phyloP scores from a whole-genome alignment of 1,284 basidiomycete genomes.

The Boletus semigastroideus region DNA sequence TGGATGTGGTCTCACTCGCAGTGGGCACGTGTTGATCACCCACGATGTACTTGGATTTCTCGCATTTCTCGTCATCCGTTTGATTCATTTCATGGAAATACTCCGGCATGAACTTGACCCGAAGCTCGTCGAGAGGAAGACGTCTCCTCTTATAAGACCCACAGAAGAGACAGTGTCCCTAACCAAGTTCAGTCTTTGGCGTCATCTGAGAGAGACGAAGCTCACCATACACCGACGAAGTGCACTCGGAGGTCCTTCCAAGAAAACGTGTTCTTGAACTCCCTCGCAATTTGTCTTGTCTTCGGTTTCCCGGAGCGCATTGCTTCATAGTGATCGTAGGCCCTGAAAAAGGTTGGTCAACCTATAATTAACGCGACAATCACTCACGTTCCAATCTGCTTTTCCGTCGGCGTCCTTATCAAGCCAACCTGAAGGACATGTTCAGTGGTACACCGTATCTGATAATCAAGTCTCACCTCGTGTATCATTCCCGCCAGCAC shows the following conservation, averaged over 20 bases:
- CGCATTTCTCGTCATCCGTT: conserved; percentile 6
- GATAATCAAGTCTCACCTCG: conserved; percentile 22
- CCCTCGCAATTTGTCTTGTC: conserved; percentile 16
- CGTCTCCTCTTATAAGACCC: conserved; percentile 22
- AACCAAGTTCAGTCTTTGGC: neutral
- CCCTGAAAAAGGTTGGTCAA: conserved; percentile 26
- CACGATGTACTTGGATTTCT: neutral
- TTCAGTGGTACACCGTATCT: neutral
- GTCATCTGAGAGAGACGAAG: neutral
- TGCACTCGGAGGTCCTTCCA: conserved; percentile 33
- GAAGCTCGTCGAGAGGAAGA: conserved; percentile 18
- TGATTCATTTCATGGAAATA: conserved; percentile 19
- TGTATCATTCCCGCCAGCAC: conserved; percentile 43
- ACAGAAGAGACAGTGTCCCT: conserved; percentile 47
- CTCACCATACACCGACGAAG: conserved; percentile 43
- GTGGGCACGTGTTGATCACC: neutral
- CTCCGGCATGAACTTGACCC: neutral
- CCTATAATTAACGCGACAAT: fast-evolving
- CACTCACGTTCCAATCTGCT: conserved; percentile 27
- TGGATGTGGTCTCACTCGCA: neutral
- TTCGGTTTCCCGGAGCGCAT: conserved; percentile 17
- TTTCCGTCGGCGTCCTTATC: conserved; percentile 24
- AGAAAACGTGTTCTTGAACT: conserved; percentile 41
- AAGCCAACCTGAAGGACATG: conserved; percentile 20
- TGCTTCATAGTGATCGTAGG: conserved; percentile 38